Conservation (phyloP, 345 rosid species). For the Lumnitzera littorea region DNA sequence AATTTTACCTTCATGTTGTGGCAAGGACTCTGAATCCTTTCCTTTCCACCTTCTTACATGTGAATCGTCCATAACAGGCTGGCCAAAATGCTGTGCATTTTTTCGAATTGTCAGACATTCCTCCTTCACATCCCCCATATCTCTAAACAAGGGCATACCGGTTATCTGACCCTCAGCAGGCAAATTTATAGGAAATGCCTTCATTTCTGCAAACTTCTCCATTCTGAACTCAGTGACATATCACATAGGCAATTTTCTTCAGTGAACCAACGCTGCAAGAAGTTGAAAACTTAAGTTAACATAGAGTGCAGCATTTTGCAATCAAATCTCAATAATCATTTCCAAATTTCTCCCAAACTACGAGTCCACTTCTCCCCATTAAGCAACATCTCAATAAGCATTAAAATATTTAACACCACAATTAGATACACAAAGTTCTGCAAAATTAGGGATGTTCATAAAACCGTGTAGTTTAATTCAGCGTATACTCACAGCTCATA, state of each 20-base stretch:
- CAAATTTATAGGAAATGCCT: slow-evolving; percentile 43
- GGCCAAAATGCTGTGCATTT: slow-evolving; percentile 15
- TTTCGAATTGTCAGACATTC: slow-evolving; percentile 2
- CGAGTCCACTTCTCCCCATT: no score
- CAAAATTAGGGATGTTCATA: no score
- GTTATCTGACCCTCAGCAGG: slow-evolving; percentile 37
- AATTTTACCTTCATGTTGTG: slow-evolving; percentile 37
- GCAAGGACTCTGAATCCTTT: slow-evolving; percentile 36
- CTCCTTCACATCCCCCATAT: slow-evolving; percentile 12
- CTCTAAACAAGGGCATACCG: slow-evolving; percentile 19
- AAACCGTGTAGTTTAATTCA: no score
- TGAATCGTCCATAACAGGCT: slow-evolving; percentile 20
- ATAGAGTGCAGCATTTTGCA: not conserved
- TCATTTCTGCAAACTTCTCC: slow-evolving; percentile 60
- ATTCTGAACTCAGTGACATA: slow-evolving; percentile 27
- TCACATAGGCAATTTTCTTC: slow-evolving; percentile 27
- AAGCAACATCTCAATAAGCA: no score
- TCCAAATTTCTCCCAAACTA: no score
- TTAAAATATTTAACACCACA: no score
- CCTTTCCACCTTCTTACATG: slow-evolving; percentile 52
- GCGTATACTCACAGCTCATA: no score
- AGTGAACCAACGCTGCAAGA: slow-evolving; percentile 26
- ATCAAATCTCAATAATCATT: not conserved
- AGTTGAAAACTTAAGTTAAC: slow-evolving; percentile 6
- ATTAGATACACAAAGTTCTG: no score